Conservation (phyloP, 2,329 filamentous ascomycete species). For the Didymella glomerata region DNA sequence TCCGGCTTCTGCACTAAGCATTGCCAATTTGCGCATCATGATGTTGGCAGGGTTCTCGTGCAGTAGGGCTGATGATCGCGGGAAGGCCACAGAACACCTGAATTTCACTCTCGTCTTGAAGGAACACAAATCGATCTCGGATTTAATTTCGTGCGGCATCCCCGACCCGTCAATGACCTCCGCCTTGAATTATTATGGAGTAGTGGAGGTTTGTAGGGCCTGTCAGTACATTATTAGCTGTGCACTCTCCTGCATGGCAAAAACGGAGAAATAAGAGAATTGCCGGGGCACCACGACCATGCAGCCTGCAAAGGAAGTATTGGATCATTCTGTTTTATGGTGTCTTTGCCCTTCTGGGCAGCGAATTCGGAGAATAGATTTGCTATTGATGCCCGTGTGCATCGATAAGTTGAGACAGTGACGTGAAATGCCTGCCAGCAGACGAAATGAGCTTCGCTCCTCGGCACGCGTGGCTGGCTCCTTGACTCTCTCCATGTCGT, state of each 20-base stretch:
- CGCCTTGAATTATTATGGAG: constrained; percentile 14
- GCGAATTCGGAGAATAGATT: constrained; percentile 7
- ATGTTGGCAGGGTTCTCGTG: constrained; percentile 18
- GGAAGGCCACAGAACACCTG: constrained; percentile 8
- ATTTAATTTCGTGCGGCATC: constrained; percentile 11
- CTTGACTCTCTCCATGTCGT: constrained; percentile 3
- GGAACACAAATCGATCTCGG: constrained; percentile 17
- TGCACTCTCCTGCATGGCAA: constrained; percentile 8
- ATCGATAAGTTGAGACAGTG: constrained; percentile 13
- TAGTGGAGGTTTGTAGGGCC: constrained; percentile 20
- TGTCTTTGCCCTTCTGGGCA: constrained; percentile 7
- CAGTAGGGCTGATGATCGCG: constrained; percentile 23
- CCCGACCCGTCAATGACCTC: constrained; percentile 13
- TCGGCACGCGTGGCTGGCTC: constrained; percentile 23
- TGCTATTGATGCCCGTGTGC: constrained; percentile 7
- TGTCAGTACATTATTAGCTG: constrained; percentile 12
- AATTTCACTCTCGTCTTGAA: constrained; percentile 6
- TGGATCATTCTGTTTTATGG: constrained; percentile 11
- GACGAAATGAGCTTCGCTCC: constrained; percentile 23
- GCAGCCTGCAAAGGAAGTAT: constrained; percentile 16
- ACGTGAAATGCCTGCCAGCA: constrained; percentile 19
- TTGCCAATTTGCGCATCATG: constrained; percentile 20
- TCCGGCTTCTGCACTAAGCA: constrained; percentile 6
- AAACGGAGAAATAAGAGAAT: constrained; percentile 23
- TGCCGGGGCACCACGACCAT: constrained; percentile 10